These are phyloP conservation scores for Daldinia eschscholtzii DNA, from an alignment of 2,329 filamentous ascomycete genomes.

Conservation along the genomic window DNA sequence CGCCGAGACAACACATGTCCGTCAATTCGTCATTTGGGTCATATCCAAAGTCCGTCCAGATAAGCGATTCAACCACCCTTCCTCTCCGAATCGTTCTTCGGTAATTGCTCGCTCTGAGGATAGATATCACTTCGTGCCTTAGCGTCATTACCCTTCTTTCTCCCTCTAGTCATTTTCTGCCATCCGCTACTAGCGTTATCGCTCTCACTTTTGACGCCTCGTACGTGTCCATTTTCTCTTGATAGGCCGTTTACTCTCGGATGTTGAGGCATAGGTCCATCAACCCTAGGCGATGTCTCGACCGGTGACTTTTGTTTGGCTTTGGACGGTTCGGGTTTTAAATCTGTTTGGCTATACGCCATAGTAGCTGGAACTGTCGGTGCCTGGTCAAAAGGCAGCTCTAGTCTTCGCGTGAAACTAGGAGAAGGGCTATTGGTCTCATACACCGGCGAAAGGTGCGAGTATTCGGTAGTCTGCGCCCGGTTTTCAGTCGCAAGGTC, in stretches of 20 bases:
- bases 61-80: constrained; percentile 67
- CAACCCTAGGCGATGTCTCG: constrained; percentile 45
- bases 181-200: constrained; percentile 62
- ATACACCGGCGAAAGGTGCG: constrained; percentile 78
- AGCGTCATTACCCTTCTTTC: constrained; percentile 63
- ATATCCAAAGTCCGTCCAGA: constrained; percentile 47
- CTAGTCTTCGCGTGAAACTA: constrained; percentile 68
- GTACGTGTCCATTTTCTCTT: constrained; percentile 66
- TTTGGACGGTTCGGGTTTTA: constrained; percentile 42
- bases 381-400: constrained; percentile 53
- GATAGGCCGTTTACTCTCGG: constrained; percentile 56
- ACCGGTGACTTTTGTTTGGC: constrained; percentile 50
- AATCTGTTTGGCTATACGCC: constrained; percentile 40
- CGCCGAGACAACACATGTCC: constrained; percentile 31
- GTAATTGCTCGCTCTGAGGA: constrained; percentile 65
- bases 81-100: constrained; percentile 70
- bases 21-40: constrained; percentile 30
- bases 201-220: constrained; percentile 67
- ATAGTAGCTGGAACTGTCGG: constrained; percentile 24
- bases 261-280: constrained; percentile 43
- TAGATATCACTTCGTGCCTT: constrained; percentile 61
- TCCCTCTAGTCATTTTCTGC: constrained; percentile 70
- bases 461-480: constrained; percentile 58
- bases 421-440: constrained; percentile 80
- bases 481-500: constrained; percentile 66